Conservation (phyloP, 768 basidiomycete species). For the Suillus subalutaceus region DNA sequence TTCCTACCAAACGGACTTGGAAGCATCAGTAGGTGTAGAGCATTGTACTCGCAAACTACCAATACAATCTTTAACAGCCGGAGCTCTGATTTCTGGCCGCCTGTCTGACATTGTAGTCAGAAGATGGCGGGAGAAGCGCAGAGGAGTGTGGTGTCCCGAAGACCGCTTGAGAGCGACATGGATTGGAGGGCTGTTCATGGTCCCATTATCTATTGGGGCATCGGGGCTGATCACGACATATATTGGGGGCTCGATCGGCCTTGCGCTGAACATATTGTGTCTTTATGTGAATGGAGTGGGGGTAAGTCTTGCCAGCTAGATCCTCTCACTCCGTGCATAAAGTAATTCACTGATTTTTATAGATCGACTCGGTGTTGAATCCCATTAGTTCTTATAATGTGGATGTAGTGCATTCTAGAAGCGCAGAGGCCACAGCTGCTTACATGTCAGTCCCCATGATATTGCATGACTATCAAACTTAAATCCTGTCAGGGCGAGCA, state of each 20-base stretch:
- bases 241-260: constrained; percentile 47
- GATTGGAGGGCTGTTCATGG: constrained; percentile 43
- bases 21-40: constrained; percentile 49
- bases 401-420: neutral
- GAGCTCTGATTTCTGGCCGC: constrained; percentile 56
- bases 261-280: constrained; percentile 49
- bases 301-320: constrained; percentile 34
- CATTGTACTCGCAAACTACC: neutral
- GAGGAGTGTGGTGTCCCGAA: constrained; percentile 62
- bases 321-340: neutral
- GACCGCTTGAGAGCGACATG: constrained; percentile 57
- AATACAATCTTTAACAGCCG: constrained; percentile 38
- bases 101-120: constrained; percentile 56
- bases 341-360: neutral
- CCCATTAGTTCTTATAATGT: neutral
- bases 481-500: constrained; percentile 42
- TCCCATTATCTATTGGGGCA: constrained; percentile 50
- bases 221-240: constrained; percentile 51
- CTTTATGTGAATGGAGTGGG: constrained; percentile 65
- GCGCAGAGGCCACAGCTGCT: constrained; percentile 41
- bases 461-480: neutral
- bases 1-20: constrained; percentile 63
- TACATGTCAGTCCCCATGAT: constrained; percentile 40
- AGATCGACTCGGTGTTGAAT: neutral
- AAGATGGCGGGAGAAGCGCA: constrained; percentile 46